Evolutionary conservation across 2,329 filamentous ascomycete species (phyloP), one percentile per base, ranked within the genome.

Genomic region (Fusarium hainanense): DNA sequence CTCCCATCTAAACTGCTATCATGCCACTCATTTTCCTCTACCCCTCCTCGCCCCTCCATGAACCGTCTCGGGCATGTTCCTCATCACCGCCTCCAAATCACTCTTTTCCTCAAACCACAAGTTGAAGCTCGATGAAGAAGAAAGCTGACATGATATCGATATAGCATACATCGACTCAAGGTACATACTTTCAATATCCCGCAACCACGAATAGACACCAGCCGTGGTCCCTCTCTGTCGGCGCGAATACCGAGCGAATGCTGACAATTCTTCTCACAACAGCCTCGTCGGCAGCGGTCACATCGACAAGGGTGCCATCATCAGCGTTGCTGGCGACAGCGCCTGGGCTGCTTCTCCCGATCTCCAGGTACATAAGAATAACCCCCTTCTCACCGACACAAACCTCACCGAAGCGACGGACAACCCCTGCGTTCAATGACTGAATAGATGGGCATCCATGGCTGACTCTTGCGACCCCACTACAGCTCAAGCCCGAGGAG

Each of bases 281-380:
- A 97, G 93, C 88, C 89, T 97, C 76, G 88, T 97, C 77, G 91
- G 87, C 83, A 90, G 87, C 76, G 90, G 90, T 77, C 90, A 94
- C 79, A 82, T 97, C 78, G 91, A 96, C 84, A 91, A 93, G 84
- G 94, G 88, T 76, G 92, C 92, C 78, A 94, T 97, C 80, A 89
- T 96, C 85, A 94, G 92, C 82, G 84, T 83, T 71, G 92, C 92
- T 74, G 93, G 93, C 76, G 92, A 92, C 82, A 93, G 90, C 79
- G 86, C 89, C 75, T 97, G 93, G 93, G 93, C 93, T 66, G 79
- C 85, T 43, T 90, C 89, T 28, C 23, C 87, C 56, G 88, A 85
- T 73, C 97, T 97, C 84, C 83, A 85, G 79, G 93, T 97, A 90
- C 81, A 83, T 97, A 90, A 80, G 83, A 63, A 37, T 37, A 37